Evolutionary conservation across 2,329 filamentous ascomycete genomes (phyloP).

Genomic region (Aspergillus candidus): DNA sequence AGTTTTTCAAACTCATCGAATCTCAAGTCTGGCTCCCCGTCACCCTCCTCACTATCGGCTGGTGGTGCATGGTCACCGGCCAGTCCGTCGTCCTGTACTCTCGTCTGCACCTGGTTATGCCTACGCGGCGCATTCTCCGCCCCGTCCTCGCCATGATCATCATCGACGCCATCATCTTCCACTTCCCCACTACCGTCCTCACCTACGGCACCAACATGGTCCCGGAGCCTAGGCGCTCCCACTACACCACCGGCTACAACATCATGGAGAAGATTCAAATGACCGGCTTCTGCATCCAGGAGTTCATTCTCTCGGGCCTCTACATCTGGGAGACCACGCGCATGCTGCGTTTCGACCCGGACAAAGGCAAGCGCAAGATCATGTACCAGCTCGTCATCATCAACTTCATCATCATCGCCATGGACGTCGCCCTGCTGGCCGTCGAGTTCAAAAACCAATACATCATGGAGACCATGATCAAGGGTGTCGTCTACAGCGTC

Average conservation of each 20-base stretch:
- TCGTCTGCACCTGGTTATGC: constrained; percentile 43
- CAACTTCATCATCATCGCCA: constrained; percentile 44
- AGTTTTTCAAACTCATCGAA: constrained; percentile 37
- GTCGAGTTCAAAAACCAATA: constrained; percentile 41
- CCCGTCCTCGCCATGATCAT: constrained; percentile 44
- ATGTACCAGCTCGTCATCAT: constrained; percentile 46
- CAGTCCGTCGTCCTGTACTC: constrained; percentile 47
- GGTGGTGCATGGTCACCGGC: constrained; percentile 45
- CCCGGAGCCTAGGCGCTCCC: constrained; percentile 1
- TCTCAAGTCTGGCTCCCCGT: constrained; percentile 33
- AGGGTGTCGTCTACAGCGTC: constrained; percentile 44
- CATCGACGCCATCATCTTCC: constrained; percentile 38
- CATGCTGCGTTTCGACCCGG: constrained; percentile 44
- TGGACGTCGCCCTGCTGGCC: constrained; percentile 41
- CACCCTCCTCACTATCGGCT: constrained; percentile 41
- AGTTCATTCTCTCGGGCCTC: constrained; percentile 48
- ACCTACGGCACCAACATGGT: constrained; percentile 41
- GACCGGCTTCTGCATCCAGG: constrained; percentile 52
- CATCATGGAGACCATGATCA: constrained; percentile 44
- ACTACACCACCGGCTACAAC: constrained; percentile 36
- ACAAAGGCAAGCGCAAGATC: constrained; percentile 39
- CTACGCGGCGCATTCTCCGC: constrained; percentile 34
- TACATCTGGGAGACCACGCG: constrained; percentile 51
- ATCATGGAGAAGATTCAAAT: constrained; percentile 53
- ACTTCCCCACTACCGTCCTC: constrained; percentile 42